Evolutionary conservation across 169 alveolate genomes (phyloP).

Genomic region (Theileria equi): DNA sequence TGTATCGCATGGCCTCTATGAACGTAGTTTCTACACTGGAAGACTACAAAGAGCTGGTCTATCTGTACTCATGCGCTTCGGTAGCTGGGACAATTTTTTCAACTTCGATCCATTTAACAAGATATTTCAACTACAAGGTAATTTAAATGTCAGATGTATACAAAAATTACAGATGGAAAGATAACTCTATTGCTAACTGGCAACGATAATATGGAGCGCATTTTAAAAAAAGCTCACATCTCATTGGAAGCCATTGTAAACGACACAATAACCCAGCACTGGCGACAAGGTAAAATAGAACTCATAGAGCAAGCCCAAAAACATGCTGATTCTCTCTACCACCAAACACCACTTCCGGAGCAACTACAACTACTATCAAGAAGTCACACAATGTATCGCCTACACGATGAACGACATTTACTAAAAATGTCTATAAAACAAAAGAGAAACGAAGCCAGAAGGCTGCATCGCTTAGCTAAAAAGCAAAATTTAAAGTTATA

Average conservation of each 20-base stretch:
- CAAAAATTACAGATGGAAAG: slow-evolving; percentile 27
- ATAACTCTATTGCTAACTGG: slow-evolving; percentile 30
- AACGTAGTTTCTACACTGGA: slow-evolving; percentile 66
- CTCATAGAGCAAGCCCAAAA: slow-evolving; percentile 24
- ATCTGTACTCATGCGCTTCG: slow-evolving; percentile 66
- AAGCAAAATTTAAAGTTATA: too few species aligned
- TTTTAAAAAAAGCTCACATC: slow-evolving; percentile 8
- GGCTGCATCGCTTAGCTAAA: slow-evolving; percentile 18
- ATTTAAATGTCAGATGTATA: too few species aligned
- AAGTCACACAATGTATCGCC: slow-evolving; percentile 57
- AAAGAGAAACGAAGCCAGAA: slow-evolving; percentile 47
- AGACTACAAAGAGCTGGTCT: slow-evolving; percentile 69
- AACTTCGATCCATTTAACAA: slow-evolving; percentile 21
- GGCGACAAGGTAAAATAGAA: slow-evolving; percentile 39
- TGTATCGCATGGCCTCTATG: slow-evolving; percentile 60
- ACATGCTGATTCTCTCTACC: slow-evolving; percentile 32
- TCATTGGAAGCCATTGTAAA: slow-evolving; percentile 8
- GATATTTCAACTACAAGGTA: slow-evolving; percentile 39
- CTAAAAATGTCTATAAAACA: slow-evolving; percentile 48
- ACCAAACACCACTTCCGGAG: slow-evolving; percentile 40
- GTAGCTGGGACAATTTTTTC: slow-evolving; percentile 62
- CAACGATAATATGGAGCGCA: slow-evolving; percentile 13
- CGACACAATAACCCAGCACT: slow-evolving; percentile 28
- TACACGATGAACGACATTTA: slow-evolving; percentile 61
- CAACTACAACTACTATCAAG: slow-evolving; percentile 50